Base-by-base conservation (phyloP, 176 grass and related monocot genomes). In the Puccinellia tenuiflora region DNA sequence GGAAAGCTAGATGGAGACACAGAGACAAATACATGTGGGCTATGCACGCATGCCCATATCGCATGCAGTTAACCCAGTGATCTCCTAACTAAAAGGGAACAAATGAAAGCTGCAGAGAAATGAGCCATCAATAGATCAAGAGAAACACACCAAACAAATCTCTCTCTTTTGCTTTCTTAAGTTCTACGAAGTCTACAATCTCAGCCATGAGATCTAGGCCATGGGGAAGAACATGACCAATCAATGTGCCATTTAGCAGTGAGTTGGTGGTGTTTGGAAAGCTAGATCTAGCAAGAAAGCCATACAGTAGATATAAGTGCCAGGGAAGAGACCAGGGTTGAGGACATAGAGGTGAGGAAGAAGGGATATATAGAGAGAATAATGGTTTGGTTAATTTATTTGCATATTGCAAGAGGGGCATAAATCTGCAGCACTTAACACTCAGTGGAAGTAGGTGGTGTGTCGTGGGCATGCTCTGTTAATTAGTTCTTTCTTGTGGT, bases 381-480 rank as follows among this genome's bases (percentile, higher is more conserved):
- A 65, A 66, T 79, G 59, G 60, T 50, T 61, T 50, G 42, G 29
- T 50, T 74, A 33, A 48, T 51, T 33, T 28, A n/a, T 66, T 24
- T 79, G 59, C 77, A 66, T 22, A 62, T 34, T 35, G 42, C 18
- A 79, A 65, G 57, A 65, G 74, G 38, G 59, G 77, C 40, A 48
- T 63, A 7, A 18, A 63, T 79, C 77, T 48, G 59, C 59, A 47
- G 59, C 6, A 65, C 15, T 42, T 65, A 63, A 65, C n/a, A 6
- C 77, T 79, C 59, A 45, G 28, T 66, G 77, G 76, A 47, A 66
- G 77, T 79, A 79, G 59, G 40, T 79, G 71, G 71, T 51, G 77
- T 62, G 24, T 29, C 38, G 40, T 63, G 40, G 25, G 18, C 18
- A 26, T 31, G 28, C 17, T 64, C 28, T 64, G 5, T 79, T 20